phyloP scores from a whole-genome alignment of 371 early-diverging fungal genomes.

The Mortierella sp. region DNA sequence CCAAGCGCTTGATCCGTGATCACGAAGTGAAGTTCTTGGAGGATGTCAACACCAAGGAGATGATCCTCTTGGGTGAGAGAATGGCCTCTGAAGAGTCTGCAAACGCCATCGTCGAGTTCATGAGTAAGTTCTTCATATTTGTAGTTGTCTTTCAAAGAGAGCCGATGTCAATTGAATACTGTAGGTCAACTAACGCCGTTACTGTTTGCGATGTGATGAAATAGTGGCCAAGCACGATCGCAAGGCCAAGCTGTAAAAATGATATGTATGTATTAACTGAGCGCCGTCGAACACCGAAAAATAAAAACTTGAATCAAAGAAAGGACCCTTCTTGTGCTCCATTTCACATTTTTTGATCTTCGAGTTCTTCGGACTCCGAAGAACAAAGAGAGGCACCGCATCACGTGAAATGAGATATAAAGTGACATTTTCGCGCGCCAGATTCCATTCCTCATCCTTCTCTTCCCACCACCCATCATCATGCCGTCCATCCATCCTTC shows the following conservation, averaged over 20 bases:
- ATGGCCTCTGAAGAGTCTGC: constrained; percentile 56
- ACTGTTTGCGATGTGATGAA: not conserved
- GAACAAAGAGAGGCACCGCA: not conserved
- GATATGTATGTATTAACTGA: not conserved
- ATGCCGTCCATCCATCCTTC: constrained; percentile 3
- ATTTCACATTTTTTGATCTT: not conserved
- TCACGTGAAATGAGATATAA: constrained; percentile 1
- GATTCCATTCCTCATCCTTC: not conserved
- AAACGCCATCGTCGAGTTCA: constrained; percentile 51
- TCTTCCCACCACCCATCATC: not conserved
- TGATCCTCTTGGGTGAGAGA: constrained; percentile 58
- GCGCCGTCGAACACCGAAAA: not conserved
- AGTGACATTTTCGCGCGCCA: not conserved
- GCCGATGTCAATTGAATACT: not conserved
- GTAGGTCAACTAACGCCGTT: not conserved
- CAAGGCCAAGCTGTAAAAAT: constrained; percentile 44
- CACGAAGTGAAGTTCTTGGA: constrained; percentile 63
- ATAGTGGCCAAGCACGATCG: constrained; percentile 54
- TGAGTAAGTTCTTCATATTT: constrained; percentile 40
- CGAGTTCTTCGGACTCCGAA: not conserved
- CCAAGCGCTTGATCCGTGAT: constrained; percentile 69
- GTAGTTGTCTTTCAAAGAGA: not conserved
- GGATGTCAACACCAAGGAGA: constrained; percentile 64
- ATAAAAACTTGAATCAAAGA: not conserved
- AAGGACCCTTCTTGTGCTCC: not conserved